Conservation (phyloP, 345 rosid genomes). For the Dipteronia sinensis region DNA sequence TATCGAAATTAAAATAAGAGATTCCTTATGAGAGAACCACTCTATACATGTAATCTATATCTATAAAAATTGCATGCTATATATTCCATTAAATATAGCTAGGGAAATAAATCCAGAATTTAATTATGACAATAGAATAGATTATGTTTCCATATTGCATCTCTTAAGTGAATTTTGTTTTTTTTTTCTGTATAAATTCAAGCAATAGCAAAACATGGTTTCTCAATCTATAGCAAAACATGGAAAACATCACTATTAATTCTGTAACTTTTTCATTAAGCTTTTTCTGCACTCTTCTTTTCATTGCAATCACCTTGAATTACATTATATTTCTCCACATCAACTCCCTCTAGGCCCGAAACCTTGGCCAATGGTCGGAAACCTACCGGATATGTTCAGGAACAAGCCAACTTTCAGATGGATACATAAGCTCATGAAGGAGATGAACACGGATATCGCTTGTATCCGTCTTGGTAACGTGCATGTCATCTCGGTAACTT, state of each 20-base stretch:
- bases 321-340: slow-evolving; percentile 1
- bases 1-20: too few relatives aligned
- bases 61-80: too few relatives aligned
- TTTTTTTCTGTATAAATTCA: too few relatives aligned
- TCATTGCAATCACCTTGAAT: not conserved
- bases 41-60: too few relatives aligned
- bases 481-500: slow-evolving; percentile 42
- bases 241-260: not conserved
- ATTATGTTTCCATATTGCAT: too few relatives aligned
- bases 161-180: too few relatives aligned
- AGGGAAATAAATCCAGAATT: too few relatives aligned
- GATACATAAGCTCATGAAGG: slow-evolving; percentile 43
- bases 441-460: slow-evolving; percentile 40
- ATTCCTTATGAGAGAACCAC: too few relatives aligned
- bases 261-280: not conserved
- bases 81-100: too few relatives aligned
- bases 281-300: not conserved
- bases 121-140: too few relatives aligned
- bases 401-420: slow-evolving; percentile 41
- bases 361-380: slow-evolving; percentile 47
- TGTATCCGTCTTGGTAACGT: slow-evolving; percentile 41
- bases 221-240: not conserved
- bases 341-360: slow-evolving; percentile 33
- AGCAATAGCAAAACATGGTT: too few relatives aligned
- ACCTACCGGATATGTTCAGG: slow-evolving; percentile 27